Conservation (phyloP, 768 basidiomycete genomes). For the Russula olivacea region DNA sequence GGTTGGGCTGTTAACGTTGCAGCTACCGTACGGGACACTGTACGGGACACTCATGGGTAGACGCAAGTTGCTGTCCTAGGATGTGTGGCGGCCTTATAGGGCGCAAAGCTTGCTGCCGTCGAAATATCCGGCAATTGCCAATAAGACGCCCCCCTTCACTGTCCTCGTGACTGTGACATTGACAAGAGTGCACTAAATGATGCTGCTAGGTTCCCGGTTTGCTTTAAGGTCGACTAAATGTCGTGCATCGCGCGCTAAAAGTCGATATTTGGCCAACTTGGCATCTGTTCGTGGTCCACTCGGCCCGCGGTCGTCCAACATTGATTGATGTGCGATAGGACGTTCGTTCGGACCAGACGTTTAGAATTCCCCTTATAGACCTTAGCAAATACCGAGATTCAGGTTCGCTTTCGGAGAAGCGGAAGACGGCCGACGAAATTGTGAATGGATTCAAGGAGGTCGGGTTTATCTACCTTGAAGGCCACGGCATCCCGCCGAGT, state of each 20-base stretch:
- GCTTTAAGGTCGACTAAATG: slow-evolving; percentile 2
- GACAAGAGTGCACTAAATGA: not conserved
- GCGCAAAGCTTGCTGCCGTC: not conserved
- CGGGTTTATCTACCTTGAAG: slow-evolving; percentile 73
- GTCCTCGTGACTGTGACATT: not conserved
- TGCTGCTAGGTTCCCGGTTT: not conserved
- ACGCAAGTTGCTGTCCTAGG: not conserved
- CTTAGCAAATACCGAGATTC: slow-evolving; percentile 61
- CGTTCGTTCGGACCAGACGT: slow-evolving; percentile 36
- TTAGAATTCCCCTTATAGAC: slow-evolving; percentile 63
- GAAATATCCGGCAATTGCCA: slow-evolving; percentile 2
- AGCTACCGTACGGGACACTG: not conserved
- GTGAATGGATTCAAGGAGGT: slow-evolving; percentile 74
- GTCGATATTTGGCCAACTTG: not conserved
- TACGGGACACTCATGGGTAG: not conserved
- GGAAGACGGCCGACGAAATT: slow-evolving; percentile 57
- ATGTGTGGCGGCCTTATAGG: not conserved
- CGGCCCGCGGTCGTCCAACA: not conserved
- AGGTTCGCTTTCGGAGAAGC: slow-evolving; percentile 48
- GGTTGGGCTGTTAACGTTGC: not conserved
- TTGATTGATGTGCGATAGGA: slow-evolving; percentile 33
- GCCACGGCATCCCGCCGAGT: slow-evolving; percentile 60
- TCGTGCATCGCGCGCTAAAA: not conserved
- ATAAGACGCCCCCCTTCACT: not conserved
- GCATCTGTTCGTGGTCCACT: slow-evolving; percentile 6